Conservation (phyloP, 2,329 filamentous ascomycete genomes). For the Zymoseptoria brevis region DNA sequence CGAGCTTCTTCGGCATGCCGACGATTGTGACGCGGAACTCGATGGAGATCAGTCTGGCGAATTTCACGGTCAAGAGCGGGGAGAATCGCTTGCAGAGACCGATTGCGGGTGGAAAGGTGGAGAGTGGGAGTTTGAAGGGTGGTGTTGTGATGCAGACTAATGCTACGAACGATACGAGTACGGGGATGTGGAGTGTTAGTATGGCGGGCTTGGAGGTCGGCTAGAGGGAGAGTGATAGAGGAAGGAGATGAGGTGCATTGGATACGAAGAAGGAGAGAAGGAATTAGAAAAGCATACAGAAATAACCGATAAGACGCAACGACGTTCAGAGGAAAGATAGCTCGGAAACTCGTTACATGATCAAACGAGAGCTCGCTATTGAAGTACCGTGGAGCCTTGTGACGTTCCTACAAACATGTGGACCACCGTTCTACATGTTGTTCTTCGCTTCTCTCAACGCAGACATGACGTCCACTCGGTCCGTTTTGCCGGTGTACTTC, state of each 20-base stretch:
- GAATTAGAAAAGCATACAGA: background rate
- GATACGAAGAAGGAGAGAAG: background rate
- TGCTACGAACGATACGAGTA: slow-evolving; percentile 29
- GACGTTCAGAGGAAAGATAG: background rate
- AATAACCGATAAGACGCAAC: background rate
- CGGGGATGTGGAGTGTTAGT: slow-evolving; percentile 17
- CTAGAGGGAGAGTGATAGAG: background rate
- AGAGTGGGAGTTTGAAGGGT: slow-evolving; percentile 51
- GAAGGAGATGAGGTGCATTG: background rate
- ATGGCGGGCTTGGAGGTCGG: background rate
- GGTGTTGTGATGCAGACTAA: slow-evolving; percentile 34
- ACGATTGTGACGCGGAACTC: slow-evolving; percentile 52
- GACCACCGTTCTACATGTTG: slow-evolving; percentile 20
- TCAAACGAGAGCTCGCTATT: too few species aligned
- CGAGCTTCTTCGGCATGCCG: slow-evolving; percentile 57
- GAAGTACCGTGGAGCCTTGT: too few species aligned
- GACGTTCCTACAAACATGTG: too few species aligned
- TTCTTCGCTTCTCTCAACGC: slow-evolving; percentile 89
- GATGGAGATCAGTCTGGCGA: slow-evolving; percentile 59
- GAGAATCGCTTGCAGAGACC: slow-evolving; percentile 51
- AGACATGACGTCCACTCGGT: slow-evolving; percentile 76
- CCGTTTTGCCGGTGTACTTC: slow-evolving; percentile 70
- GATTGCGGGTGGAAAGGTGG: slow-evolving; percentile 43
- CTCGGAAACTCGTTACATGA: background rate
- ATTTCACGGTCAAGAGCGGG: slow-evolving; percentile 59